Base-by-base conservation (phyloP, 495 filamentous ascomycete species). In the Daldinia decipiens region DNA sequence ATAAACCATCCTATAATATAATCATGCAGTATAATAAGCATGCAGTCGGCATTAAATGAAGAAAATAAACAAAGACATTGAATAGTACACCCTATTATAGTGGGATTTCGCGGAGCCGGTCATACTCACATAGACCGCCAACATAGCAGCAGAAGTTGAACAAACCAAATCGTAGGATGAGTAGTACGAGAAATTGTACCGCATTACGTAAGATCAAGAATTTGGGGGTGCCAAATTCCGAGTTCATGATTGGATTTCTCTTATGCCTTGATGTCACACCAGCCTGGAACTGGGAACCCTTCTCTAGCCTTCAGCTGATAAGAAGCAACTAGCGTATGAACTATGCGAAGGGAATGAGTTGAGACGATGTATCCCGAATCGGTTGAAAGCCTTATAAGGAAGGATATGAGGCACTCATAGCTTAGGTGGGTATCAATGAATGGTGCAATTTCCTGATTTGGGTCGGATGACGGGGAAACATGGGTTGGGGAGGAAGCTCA, bases 381-480 rank as follows among this genome's bases (percentile, higher is more conserved):
- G 36, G 34, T 39, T 34, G 39, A 65, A 27, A 65, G 59, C 52
- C 64, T 56, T 36, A 27, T 40, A 29, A 50, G 26, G 24, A 54
- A 51, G 43, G n/a, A 63, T 27, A 64, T 17, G 39, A 45, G 47
- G 51, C 24, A 40, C 52, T 54, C 19, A 47, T 24, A n/a, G 65
- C 52, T 57, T 17, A 65, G 32, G 45, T 65, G 54, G 70, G 70
- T 36, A 73, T 65, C 51, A 57, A 65, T 61, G 68, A 58, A 52
- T 68, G 17, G 65, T 62, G 57, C 34, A 59, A 65, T 55, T 73
- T 73, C 70, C 70, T 19, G 31, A 68, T 73, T 65, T 6, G 55
- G 70, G 56, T 65, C 61, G 60, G 70, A 54, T 62, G 51, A 68
- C 52, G 60, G 65, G 65, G 52, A 65, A 68, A 64, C 39, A 17